Base-by-base conservation (phyloP, 768 basidiomycete genomes). In the Lactarius vividus region DNA sequence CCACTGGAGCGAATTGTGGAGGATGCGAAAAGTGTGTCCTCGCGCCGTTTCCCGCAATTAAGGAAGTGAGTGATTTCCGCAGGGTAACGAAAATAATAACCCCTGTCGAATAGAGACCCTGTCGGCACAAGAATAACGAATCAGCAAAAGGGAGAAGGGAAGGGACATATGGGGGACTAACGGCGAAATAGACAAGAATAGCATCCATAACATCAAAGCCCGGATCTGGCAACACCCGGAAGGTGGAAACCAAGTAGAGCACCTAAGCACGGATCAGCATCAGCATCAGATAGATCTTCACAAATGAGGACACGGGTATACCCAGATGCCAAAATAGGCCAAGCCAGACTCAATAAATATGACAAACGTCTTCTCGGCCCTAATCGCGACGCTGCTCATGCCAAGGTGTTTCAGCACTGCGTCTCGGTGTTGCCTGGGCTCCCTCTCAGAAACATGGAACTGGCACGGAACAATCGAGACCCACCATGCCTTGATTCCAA, bases 331-430 rank as follows among this genome's bases (percentile, higher is more conserved):
- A 10, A 61, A 59, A 56, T 63, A 67, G 5, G 16, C 57, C 29
- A 67, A 63, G 28, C 66, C 66, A 8, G 66, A 67, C 40, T 67
- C 66, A 13, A 67, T 28, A 42, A 63, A n/a, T 33, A 67, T 26
- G 6, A 60, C 57, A 33, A 67, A 42, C 15, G 59, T 16, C 52
- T 55, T 63, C 57, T 67, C 66, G 1, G 18, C 16, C 57, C n/a
- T 40, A 6, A 59, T 59, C 3, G 66, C 52, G 23, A n/a, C 4
- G 42, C 42, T 62, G 9, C 2, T 42, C 16, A 4, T 20, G 20
- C 40, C 6, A 33, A 67, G 40, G 40, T 67, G 15, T 23, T 33
- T 26, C 29, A 54, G 26, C n/a, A 67, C 6, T 3, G 31, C 42
- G 9, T 6, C 13, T 31, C 66, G 61, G 16, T 67, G 57, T 37